Base-by-base conservation (phyloP, 1,284 basidiomycete genomes). In the Microbotryum saponariae region DNA sequence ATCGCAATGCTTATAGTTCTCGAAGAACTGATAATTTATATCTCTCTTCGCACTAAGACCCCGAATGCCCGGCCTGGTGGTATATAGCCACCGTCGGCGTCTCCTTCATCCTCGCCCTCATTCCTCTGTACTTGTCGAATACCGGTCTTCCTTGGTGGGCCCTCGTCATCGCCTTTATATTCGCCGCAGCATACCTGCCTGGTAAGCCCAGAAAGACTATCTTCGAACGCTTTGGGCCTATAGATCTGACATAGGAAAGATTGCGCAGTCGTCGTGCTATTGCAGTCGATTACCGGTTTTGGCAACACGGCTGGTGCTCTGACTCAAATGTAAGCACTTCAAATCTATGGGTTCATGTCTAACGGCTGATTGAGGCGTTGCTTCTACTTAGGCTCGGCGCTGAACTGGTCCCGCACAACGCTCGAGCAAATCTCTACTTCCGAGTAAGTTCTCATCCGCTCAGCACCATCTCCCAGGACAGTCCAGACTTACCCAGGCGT, bases 331-430 rank as follows among this genome's bases (percentile, higher is more conserved):
- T 42, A 18, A 18, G 14, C 16, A 18, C 18, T 42, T 42, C 37
- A 31, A 31, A 31, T 31, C 29, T 31, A 31, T 9, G 31, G 10
- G 9, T 8, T 31, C 9, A 31, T 31, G 31, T 31, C 31, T 1
- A 31, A 31, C 8, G 31, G 31, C 31, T 31, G 9, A 31, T 31
- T 31, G 31, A 31, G 8, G 31, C 7, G 8, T 31, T 31, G 31
- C 31, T 31, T 31, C 9, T 31, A 31, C 81, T 83, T 71, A 81
- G 85, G 75, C 76, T 85, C 29, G 82, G 81, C 6, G 82, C 82
- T 7, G 85, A 82, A 73, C 74, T 85, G 27, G 80, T 83, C 70
- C 82, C 82, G 0, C 81, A 83, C 33, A 79, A 80, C 66, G 82
- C 83, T 2, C 78, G 47, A 4, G 57, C 80, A 76, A 54, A 76